A percentile compares a stretch with the other conserved stretches of the same genome.
Conservation (phyloP, 176 grass and related monocot species). For the Rhynchospora pubera region DNA sequence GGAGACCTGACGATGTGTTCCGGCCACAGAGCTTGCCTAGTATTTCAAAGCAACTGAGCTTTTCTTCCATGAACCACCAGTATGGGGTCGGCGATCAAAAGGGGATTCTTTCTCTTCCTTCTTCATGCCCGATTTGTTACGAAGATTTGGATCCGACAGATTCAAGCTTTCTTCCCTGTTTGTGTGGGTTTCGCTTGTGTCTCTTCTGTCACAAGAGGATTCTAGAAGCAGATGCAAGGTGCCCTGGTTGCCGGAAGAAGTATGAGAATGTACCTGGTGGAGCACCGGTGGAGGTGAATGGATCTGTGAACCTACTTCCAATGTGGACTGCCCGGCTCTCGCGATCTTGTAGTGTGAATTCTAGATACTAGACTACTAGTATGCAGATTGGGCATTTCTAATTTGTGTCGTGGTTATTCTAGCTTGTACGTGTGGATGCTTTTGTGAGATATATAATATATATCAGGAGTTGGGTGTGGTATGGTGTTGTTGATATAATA, state of each 20-base stretch:
- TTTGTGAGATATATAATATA: conserved; percentile 9
- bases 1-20: conserved; percentile 66
- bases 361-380: conserved; percentile 51
- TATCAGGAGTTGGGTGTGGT: neutral
- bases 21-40: conserved; percentile 80
- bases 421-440: conserved; percentile 4
- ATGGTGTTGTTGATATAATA: conserved; percentile 17
- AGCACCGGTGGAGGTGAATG: conserved; percentile 24
- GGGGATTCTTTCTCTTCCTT: conserved; percentile 37
- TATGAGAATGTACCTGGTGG: conserved; percentile 39
- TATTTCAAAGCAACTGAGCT: conserved; percentile 76
- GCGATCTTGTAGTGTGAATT: conserved; percentile 78
- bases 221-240: conserved; percentile 68
- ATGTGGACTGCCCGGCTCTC: conserved; percentile 32
- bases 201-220: conserved; percentile 98
- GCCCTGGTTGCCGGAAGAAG: conserved; percentile 93
- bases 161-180: conserved; percentile 82
- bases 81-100: conserved; percentile 29
- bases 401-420: conserved; percentile 12
- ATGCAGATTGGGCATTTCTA: neutral
- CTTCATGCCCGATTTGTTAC: conserved; percentile 79
- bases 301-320: conserved; percentile 26
- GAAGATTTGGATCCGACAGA: conserved; percentile 85
- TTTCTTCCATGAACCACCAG: conserved; percentile 38
- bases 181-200: conserved; percentile 78